Base-by-base conservation (phyloP, 192 early-diverging fungal species). In the Oehlia diaphana region DNA sequence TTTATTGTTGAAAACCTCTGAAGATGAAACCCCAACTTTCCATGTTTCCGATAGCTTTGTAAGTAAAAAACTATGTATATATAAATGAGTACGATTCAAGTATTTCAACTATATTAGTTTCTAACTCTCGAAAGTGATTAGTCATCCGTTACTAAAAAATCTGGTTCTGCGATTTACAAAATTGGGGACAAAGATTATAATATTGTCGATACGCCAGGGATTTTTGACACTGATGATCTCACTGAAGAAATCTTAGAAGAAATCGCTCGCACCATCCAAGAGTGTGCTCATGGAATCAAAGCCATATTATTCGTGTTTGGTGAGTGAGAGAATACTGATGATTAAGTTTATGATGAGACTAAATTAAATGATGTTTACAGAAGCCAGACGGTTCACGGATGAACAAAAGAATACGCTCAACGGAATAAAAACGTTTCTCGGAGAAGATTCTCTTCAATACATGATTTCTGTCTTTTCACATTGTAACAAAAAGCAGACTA, bases 251-350 rank as follows among this genome's bases (percentile, higher is more conserved):
- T 2, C 9, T 13, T 33, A 12, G 31, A 67, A 0, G 65, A 67
- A 67, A 67, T 67, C 7, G 12, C 31, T 2, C 65, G 35, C 13
- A 33, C 65, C 8, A 14, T 67, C 9, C 28, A 33, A 33, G 39
- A 67, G 2, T 67, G 65, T 39, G 9, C 28, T 35, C 9, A 5
- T 67, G 65, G 65, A 0, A 39, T 67, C 35, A 67, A 16, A 12
- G 65, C 65, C 35, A 67, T 67, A 67, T 35, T 67, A 67, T 67
- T 67, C 1, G 66, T 68, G 2, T 39, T 69, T 42, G 33, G 31
- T 69, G 19, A 42, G 67, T 39, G 3, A 69, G 3, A 69, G 14
- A 42, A 42, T 8, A 42, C 6, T 8, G 0, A 0, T 8, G 7
- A 8, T 7, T 28, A 39, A 0, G 12, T 19, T 35, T 0, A 37